Evolutionary conservation across 106 monocot genomes (phyloP).

Genomic region (Iris macrosiphon): DNA sequence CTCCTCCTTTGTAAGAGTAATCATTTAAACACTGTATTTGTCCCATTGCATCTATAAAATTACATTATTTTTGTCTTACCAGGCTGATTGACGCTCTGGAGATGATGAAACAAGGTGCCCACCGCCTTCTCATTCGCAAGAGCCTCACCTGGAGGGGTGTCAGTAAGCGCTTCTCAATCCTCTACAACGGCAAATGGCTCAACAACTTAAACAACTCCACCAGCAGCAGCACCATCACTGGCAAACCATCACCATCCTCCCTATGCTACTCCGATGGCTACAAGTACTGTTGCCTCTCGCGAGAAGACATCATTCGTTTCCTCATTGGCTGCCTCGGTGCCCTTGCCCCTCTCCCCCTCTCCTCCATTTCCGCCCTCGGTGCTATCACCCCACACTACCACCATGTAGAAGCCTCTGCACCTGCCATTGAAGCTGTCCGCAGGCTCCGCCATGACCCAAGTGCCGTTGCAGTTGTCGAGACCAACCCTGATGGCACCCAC

Average conservation of each 20-base stretch:
- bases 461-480: conserved; percentile 66
- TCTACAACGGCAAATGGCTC: conserved; percentile 93
- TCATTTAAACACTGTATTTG: too few species aligned
- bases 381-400: conserved; percentile 39
- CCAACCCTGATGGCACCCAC: conserved; percentile 36
- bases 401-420: conserved; percentile 42
- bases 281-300: conserved; percentile 78
- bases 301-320: conserved; percentile 85
- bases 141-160: conserved; percentile 59
- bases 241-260: conserved; percentile 4
- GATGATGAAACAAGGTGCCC: conserved; percentile 92
- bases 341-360: conserved; percentile 74
- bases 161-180: conserved; percentile 84
- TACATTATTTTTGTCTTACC: too few species aligned
- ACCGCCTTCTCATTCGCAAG: conserved; percentile 84
- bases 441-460: conserved; percentile 59
- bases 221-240: too few species aligned
- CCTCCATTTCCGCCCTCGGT: conserved; percentile 59
- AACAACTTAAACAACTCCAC: conserved; percentile 35
- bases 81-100: conserved; percentile 96
- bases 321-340: conserved; percentile 88
- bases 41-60: too few species aligned
- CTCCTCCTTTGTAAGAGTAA: too few species aligned
- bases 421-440: conserved; percentile 45
- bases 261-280: conserved; percentile 15